Evolutionary conservation across 768 basidiomycete species (phyloP).

Genomic region (Lactarius akahatsu): DNA sequence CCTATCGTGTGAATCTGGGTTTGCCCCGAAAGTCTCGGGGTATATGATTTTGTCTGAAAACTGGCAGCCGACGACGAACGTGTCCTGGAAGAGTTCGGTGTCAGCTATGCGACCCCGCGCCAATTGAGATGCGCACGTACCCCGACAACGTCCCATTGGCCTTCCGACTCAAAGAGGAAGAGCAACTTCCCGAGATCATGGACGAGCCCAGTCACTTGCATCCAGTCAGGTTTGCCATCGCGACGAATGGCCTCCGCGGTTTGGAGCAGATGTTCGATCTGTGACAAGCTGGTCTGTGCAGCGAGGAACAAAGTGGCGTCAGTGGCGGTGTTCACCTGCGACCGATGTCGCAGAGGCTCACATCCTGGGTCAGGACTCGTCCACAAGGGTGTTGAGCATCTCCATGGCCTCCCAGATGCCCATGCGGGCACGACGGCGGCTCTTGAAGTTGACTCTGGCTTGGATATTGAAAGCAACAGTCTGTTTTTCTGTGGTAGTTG

Average conservation of each 20-base stretch:
- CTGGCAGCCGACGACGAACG: conserved; percentile 80
- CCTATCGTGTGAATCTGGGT: conserved; percentile 64
- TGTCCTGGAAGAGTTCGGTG: conserved; percentile 45
- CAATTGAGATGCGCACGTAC: conserved; percentile 41
- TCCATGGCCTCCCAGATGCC: conserved; percentile 83
- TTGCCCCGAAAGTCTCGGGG: conserved; percentile 71
- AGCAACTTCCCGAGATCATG: conserved; percentile 91
- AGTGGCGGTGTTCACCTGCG: conserved; percentile 2
- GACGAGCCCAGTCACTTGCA: conserved; percentile 84
- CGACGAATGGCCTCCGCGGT: conserved; percentile 87
- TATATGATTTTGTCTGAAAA: conserved; percentile 85
- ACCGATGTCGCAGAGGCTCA: conserved; percentile 34
- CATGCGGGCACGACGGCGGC: conserved; percentile 68
- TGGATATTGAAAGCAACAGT: conserved; percentile 83
- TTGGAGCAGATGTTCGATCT: conserved; percentile 89
- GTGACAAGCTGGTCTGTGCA: conserved; percentile 65
- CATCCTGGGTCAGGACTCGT: conserved; percentile 92
- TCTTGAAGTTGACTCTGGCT: conserved; percentile 73
- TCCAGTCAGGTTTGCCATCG: conserved; percentile 89
- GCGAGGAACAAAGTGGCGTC: background rate
- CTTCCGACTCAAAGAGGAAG: conserved; percentile 78
- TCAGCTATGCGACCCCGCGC: conserved; percentile 4
- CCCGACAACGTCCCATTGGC: conserved; percentile 95
- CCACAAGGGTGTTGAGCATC: conserved; percentile 80
- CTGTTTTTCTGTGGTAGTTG: conserved; percentile 65